A percentile compares a stretch with the other conserved stretches of the same genome.
These are phyloP conservation scores for Phytophthora brassicae DNA, from an alignment of 352 stramenopile genomes.

Conservation along the genomic window DNA sequence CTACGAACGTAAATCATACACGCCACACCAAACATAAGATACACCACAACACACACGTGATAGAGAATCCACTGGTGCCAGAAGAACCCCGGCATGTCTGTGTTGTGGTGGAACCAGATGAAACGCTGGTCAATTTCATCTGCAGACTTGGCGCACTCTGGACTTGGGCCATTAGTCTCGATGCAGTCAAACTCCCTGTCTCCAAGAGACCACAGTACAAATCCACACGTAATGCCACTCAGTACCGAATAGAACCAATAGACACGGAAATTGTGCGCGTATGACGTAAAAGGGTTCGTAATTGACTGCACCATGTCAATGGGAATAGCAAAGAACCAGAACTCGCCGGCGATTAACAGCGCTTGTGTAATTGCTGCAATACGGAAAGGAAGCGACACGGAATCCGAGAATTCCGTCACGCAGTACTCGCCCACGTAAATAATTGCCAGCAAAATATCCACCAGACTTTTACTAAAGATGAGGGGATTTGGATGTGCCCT, in stretches of 20 bases:
- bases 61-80: constrained; percentile 85
- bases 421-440: constrained; percentile 83
- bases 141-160: constrained; percentile 25
- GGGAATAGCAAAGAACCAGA: constrained; percentile 90
- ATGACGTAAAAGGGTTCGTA: constrained; percentile 89
- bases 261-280: constrained; percentile 76
- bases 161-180: constrained; percentile 17
- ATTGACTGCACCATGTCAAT: constrained; percentile 90
- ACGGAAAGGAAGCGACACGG: constrained; percentile 56
- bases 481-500: constrained; percentile 79
- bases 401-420: constrained; percentile 62
- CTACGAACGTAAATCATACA: constrained; percentile 80
- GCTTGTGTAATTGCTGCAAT: constrained; percentile 72
- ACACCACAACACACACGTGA: constrained; percentile 77
- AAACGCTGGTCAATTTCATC: constrained; percentile 48
- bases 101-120: constrained; percentile 87
- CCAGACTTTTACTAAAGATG: constrained; percentile 86
- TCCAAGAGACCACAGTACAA: constrained; percentile 66
- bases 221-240: constrained; percentile 64
- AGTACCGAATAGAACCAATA: constrained; percentile 87
- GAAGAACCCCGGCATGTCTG: constrained; percentile 72
- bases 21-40: constrained; percentile 70
- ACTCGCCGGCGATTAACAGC: constrained; percentile 82
- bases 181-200: constrained; percentile 33
- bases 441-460: constrained; percentile 70